A percentile compares a stretch with the other conserved stretches of the same genome.
These are phyloP conservation scores for Tieghemiomyces parasiticus DNA, from an alignment of 192 early-diverging fungal genomes.

Conservation along the genomic window DNA sequence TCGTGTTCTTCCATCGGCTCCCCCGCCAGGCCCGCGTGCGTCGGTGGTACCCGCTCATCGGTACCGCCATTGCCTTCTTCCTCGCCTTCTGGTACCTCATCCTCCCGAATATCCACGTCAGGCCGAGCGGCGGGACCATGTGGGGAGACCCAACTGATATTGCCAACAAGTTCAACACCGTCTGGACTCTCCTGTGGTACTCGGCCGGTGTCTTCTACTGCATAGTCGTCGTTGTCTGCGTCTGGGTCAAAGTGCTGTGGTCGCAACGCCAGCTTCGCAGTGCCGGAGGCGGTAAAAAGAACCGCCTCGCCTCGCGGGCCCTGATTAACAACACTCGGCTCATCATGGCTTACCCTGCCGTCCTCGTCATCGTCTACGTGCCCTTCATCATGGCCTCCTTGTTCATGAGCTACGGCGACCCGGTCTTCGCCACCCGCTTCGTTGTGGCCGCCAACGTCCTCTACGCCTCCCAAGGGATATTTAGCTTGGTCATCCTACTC, in stretches of 20 bases:
- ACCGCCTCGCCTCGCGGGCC: neutral
- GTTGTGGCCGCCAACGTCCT: neutral
- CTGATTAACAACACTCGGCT: neutral
- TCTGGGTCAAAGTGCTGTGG: neutral
- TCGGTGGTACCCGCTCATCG: neutral
- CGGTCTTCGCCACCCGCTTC: neutral
- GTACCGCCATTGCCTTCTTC: neutral
- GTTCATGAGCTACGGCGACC: neutral
- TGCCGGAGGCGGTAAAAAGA: neutral
- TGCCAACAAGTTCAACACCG: neutral
- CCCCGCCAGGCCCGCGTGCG: neutral
- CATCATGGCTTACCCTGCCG: neutral
- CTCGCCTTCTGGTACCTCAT: neutral
- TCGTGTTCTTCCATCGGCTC: neutral
- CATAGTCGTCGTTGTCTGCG: neutral
- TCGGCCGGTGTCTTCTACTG: neutral
- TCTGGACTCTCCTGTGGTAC: neutral
- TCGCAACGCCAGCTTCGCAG: neutral
- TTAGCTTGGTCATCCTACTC: neutral
- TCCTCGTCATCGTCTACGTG: neutral
- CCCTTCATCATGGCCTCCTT: neutral
- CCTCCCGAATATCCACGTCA: neutral
- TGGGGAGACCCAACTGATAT: neutral
- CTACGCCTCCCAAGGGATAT: neutral
- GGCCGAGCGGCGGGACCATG: neutral